Percentiles rank a stretch among this genome's conserved stretches.
Evolutionary conservation across 1,284 basidiomycete genomes (phyloP).

Genomic region (Sanghuangporus sanghuang): DNA sequence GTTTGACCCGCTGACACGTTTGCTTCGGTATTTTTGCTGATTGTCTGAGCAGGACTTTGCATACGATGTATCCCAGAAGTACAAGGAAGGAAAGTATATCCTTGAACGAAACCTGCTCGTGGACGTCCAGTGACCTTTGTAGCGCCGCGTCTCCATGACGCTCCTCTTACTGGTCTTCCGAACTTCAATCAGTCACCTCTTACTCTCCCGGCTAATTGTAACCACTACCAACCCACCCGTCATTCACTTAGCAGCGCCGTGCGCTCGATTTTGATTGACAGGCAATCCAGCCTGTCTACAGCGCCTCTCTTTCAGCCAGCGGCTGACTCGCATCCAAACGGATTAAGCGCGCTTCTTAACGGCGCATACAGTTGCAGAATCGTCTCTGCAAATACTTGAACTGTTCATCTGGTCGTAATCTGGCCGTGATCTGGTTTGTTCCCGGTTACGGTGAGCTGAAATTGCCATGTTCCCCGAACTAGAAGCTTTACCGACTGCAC

Average conservation of each 20-base stretch:
- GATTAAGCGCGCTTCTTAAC: background rate
- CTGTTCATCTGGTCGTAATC: background rate
- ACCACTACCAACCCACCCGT: background rate
- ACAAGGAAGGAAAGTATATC: conserved; percentile 98
- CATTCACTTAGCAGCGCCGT: conserved; percentile 2
- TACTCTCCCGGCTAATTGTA: conserved; percentile 7
- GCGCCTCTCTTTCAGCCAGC: background rate
- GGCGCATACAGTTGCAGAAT: background rate
- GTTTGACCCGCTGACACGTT: background rate
- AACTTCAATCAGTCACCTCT: conserved; percentile 7
- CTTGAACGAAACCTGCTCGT: conserved; percentile 88
- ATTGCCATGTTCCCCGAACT: background rate
- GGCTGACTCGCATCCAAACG: background rate
- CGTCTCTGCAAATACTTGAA: background rate
- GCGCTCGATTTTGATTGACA: conserved; percentile 1
- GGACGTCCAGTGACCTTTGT: conserved; percentile 58
- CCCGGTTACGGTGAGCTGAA: background rate
- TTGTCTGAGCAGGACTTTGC: conserved; percentile 70
- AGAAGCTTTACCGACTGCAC: background rate
- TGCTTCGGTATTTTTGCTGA: conserved; percentile 13
- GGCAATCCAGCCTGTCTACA: background rate
- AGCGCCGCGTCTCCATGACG: background rate
- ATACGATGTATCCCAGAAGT: conserved; percentile 86
- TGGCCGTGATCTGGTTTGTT: background rate
- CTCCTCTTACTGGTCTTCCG: conserved; percentile 1